Conservation (phyloP, 2,329 filamentous ascomycete genomes). For the Hypomyces perniciosus region DNA sequence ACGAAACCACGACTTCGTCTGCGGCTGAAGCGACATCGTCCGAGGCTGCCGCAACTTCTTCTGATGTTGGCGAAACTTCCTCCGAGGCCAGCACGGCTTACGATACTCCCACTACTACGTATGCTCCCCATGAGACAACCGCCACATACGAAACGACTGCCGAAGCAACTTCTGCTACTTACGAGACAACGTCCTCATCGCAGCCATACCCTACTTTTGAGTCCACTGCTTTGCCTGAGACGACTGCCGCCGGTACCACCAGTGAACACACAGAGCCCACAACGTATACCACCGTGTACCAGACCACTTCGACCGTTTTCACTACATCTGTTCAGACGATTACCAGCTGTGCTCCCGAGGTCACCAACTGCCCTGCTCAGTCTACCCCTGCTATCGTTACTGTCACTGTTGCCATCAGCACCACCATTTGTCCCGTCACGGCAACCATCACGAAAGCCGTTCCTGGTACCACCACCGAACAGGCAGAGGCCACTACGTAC, state of each 20-base stretch:
- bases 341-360: constrained; percentile 41
- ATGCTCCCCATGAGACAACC: neutral
- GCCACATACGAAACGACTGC: neutral
- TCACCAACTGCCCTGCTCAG: constrained; percentile 46
- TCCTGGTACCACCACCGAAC: too few species aligned
- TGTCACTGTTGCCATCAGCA: constrained; percentile 50
- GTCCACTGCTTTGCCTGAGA: constrained; percentile 1
- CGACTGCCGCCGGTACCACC: constrained; percentile 14
- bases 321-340: constrained; percentile 44
- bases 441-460: constrained; percentile 34
- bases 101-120: constrained; percentile 3
- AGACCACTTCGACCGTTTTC: constrained; percentile 45
- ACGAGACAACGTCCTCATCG: constrained; percentile 8
- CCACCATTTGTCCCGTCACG: constrained; percentile 57
- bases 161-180: neutral
- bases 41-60: constrained; percentile 7
- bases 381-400: constrained; percentile 41
- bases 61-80: constrained; percentile 8
- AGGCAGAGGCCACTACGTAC: neutral
- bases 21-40: constrained; percentile 9
- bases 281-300: constrained; percentile 31
- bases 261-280: constrained; percentile 3
- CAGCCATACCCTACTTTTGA: neutral
- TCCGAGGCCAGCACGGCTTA: constrained; percentile 11
- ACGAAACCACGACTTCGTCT: constrained; percentile 1